Evolutionary conservation across 129 eudicot species (phyloP), one percentile per base, ranked within the genome.

Genomic region (Sambucus nigra): DNA sequence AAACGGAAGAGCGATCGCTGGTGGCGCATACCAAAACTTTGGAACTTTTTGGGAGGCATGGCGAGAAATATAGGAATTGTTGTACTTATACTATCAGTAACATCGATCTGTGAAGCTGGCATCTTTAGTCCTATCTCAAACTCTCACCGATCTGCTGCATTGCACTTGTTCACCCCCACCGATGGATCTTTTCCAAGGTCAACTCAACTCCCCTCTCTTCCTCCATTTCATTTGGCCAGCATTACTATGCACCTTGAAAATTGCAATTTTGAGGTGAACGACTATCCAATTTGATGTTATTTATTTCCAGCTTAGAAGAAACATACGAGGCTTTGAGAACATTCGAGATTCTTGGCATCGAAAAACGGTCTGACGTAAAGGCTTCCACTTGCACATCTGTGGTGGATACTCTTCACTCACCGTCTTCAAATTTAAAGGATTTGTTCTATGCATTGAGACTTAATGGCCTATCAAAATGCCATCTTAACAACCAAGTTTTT

Each of bases 91-190:
- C 17, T 77, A 25, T 71, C 72, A 16, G 27, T 77, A 35, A 55
- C 68, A 18, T 68, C 73, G 79, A 81, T 80, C 68, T 81, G 73
- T 60, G 76, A 87, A 2, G 74, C 75, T 7, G 55, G 86, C 48
- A 38, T 78, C 33, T 75, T 80, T 51, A 64, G 50, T 54, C 95
- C 97, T 61, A 75, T 89, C 64, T 81, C 93, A 0, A 75, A 76
- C 20, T 57, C 83, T 57, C 95, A 89, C 60, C 83, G 88, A 67
- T 81, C 95, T 18, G 86, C 88, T 5, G 97, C 93, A 19, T 53
- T 63, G 48, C 80, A 84, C 31, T 62, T 84, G 32, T 70, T 80
- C 29, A 29, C 77, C 10, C 60, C 76, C 6, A 47, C 61, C 39
- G 77, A 45, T 65, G 92, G 95, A 70, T 86, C 92, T 46, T 70